Evolutionary conservation across 2,329 filamentous ascomycete species (phyloP), one percentile per base, ranked within the genome.

Genomic region (Scortechinia acanthostroma): DNA sequence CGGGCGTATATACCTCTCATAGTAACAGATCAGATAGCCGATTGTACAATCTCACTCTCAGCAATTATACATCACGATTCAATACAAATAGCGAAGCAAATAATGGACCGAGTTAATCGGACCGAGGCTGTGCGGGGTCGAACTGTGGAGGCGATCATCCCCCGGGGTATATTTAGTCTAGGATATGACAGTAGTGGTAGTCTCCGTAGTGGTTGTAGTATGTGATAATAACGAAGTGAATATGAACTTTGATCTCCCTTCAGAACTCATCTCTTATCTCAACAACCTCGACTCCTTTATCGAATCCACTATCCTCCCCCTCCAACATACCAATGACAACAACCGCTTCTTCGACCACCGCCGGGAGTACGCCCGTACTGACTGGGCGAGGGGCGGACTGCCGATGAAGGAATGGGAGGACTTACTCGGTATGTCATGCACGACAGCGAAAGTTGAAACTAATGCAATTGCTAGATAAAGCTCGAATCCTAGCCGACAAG

Each of bases 281-380:
- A 47, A 56, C 21, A 57, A 62, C n/a, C 61, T 82, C 13, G 76
- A 81, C 58, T 53, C 55, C n/a, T 81, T 81, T 60, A 80, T 83
- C 51, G 62, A 69, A 2, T 54, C 58, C 14, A 67, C 69, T 43
- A 81, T 80, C 51, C 58, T 62, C 0, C 76, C 76, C 1, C 61
- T 80, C 1, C 75, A 83, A 56, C 59, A 71, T 49, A 59, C 62
- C 20, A 59, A 76, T 53, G 75, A 81, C 56, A 83, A 83, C 54
- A 66, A 77, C 45, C 72, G 77, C 47, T 83, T 83, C 69, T 83
- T 83, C 60, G 77, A 83, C 57, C 74, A 83, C 58, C 71, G 78
- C 16, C 74, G 78, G 50, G 78, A 83, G 52, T 69, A 80, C 53
- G 64, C 75, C 4, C 73, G 78, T 23, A 83, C 78, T 2, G 70